Evolutionary conservation across 1,139 yeast genomes (phyloP), one percentile per base, ranked within the genome.

Genomic region (Sugiyamaella novakii): DNA sequence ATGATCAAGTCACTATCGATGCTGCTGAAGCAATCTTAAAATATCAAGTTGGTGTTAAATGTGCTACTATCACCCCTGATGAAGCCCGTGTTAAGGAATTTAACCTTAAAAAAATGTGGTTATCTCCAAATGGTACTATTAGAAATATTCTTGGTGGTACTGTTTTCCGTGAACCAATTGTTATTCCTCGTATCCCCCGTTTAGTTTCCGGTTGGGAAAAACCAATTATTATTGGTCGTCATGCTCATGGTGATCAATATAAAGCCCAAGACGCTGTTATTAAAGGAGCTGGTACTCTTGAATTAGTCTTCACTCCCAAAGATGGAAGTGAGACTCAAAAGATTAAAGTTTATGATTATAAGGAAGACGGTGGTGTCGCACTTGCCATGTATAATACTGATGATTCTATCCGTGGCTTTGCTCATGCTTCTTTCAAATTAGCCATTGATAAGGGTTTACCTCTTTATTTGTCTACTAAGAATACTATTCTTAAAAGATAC

Each of bases 31-130:
- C 98, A 48, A 89, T 87, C 62, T 77, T 82, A 68, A 77, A 89
- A 72, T 84, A 87, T 68, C 87, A 89, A 50, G 98, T 91, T 43
- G 98, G 95, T 53, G 85, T 91, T 63, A 91, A 91, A 75, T 91
- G 98, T 74, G 98, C 98, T 46, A 91, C 98, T 50, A 91, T 91
- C 69, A 91, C 98, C n/a, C 98, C 98, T 6, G 98, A 91, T 68
- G 98, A 91, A 74, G 91, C 86, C 37, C 81, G 98, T 62, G 97
- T 91, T 49, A 73, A 87, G 70, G 98, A 91, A 72, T 91, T 88
- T 69, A 74, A 78, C 54, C 79, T 91, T 70, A 89, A 89, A 73
- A 84, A 89, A 71, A 91, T 91, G 98, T 91, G 97, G 97, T 78
- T 86, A 50, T 87, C 96, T 19, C 98, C 98, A 58, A 91, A 91